A percentile compares a stretch with the other conserved stretches of the same genome.
Conservation (phyloP, 2,329 filamentous ascomycete species). For the Venturia aucupariae region DNA sequence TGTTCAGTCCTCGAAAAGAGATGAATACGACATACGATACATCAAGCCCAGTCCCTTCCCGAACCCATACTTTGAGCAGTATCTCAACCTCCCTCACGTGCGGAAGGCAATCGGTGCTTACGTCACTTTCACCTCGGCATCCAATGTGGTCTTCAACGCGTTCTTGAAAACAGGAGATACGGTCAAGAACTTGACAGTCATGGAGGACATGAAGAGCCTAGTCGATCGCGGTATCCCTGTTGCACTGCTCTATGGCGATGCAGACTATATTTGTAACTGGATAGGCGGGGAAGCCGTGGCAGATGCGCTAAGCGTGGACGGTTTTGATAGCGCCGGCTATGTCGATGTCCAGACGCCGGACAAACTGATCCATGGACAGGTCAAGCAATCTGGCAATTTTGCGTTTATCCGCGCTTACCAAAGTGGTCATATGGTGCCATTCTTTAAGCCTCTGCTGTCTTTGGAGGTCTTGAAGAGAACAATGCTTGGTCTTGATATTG, state of each 20-base stretch:
- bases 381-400: constrained; percentile 23
- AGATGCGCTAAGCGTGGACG: constrained; percentile 33
- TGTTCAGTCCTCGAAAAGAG: not conserved
- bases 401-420: constrained; percentile 22
- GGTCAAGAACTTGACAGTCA: constrained; percentile 36
- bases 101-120: not conserved
- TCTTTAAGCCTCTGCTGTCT: constrained; percentile 46
- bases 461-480: constrained; percentile 46
- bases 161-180: constrained; percentile 32
- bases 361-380: constrained; percentile 21
- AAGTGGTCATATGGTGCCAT: constrained; percentile 31
- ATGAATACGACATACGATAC: not conserved
- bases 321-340: constrained; percentile 44
- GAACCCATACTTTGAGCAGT: constrained; percentile 33
- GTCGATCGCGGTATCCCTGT: constrained; percentile 49
- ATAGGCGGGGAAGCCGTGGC: constrained; percentile 45
- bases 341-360: constrained; percentile 21
- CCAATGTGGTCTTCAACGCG: constrained; percentile 20
- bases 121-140: constrained; percentile 1
- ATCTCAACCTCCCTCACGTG: constrained; percentile 21
- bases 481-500: constrained; percentile 43
- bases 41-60: constrained; percentile 17
- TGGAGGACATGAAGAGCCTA: constrained; percentile 36
- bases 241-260: constrained; percentile 46
- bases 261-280: constrained; percentile 50